A percentile compares a stretch with the other conserved stretches of the same genome.
Conservation (phyloP, 129 eudicot species). For the Oenanthe sinensis region DNA sequence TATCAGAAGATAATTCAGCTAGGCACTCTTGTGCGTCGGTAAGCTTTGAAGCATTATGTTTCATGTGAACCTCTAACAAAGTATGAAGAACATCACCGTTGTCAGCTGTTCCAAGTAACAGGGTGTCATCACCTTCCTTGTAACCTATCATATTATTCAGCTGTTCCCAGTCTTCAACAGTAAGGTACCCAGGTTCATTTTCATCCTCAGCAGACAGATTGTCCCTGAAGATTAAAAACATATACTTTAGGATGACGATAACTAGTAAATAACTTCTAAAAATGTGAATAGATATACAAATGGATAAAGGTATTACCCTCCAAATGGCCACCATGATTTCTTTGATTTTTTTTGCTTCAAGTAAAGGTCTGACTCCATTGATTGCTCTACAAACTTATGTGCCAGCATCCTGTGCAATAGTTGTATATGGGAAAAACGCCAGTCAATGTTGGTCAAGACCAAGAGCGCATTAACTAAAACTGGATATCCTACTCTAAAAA, state of each 20-base stretch:
- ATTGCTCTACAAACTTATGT: conserved; percentile 83
- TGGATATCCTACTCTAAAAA: neutral
- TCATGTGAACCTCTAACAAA: conserved; percentile 79
- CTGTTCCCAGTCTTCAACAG: conserved; percentile 87
- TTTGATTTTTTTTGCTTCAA: conserved; percentile 52
- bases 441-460: neutral
- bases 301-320: conserved; percentile 45
- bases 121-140: conserved; percentile 78
- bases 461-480: neutral
- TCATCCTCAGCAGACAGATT: conserved; percentile 50
- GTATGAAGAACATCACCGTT: conserved; percentile 50
- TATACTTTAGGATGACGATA: neutral
- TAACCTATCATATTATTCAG: conserved; percentile 81
- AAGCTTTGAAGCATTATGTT: conserved; percentile 93
- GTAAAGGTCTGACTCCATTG: conserved; percentile 49
- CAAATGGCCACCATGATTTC: conserved; percentile 97
- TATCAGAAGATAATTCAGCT: conserved; percentile 90
- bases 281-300: neutral
- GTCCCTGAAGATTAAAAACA: conserved; percentile 35
- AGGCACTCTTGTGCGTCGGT: conserved; percentile 53
- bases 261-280: neutral
- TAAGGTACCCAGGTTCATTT: conserved; percentile 53
- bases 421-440: neutral
- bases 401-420: conserved; percentile 79
- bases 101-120: conserved; percentile 26